Evolutionary conservation across 352 stramenopile genomes (phyloP).

Genomic region (Saprolegnia parasitica): DNA sequence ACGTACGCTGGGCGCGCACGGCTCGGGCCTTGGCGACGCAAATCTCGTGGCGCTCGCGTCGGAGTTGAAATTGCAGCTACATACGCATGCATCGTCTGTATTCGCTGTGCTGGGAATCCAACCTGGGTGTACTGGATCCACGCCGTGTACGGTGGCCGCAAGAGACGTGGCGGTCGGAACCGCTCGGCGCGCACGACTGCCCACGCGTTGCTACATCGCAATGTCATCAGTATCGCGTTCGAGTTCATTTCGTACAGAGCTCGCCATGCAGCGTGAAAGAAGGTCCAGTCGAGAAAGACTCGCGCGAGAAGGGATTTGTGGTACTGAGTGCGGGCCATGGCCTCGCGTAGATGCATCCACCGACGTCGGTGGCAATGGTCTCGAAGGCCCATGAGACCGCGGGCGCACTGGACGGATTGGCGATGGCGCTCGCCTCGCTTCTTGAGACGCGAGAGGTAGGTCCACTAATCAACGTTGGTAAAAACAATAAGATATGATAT

Average conservation of each 20-base stretch:
- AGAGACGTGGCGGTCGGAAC: neutral
- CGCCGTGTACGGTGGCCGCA: neutral
- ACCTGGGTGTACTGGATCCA: conserved; percentile 11
- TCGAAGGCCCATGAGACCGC: neutral
- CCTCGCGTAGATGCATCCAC: conserved; percentile 12
- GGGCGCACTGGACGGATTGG: neutral
- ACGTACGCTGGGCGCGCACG: conserved; percentile 15
- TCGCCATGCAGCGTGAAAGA: neutral
- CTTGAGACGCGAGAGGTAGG: neutral
- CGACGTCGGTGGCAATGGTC: neutral
- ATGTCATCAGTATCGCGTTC: neutral
- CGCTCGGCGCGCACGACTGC: too few species aligned
- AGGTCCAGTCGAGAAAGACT: neutral
- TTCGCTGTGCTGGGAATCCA: neutral
- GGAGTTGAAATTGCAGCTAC: neutral
- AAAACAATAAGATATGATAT: neutral
- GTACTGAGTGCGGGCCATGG: neutral
- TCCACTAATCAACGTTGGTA: neutral
- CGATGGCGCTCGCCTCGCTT: neutral
- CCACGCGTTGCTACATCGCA: too few species aligned
- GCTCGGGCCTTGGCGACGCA: neutral
- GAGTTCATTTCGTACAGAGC: conserved; percentile 11
- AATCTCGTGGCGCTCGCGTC: conserved; percentile 6
- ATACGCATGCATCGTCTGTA: too few species aligned
- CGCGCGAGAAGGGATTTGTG: neutral